Percentiles rank a stretch among this genome's conserved stretches.
Evolutionary conservation across 768 basidiomycete species (phyloP).

Genomic region (Leccinum uliginosum): DNA sequence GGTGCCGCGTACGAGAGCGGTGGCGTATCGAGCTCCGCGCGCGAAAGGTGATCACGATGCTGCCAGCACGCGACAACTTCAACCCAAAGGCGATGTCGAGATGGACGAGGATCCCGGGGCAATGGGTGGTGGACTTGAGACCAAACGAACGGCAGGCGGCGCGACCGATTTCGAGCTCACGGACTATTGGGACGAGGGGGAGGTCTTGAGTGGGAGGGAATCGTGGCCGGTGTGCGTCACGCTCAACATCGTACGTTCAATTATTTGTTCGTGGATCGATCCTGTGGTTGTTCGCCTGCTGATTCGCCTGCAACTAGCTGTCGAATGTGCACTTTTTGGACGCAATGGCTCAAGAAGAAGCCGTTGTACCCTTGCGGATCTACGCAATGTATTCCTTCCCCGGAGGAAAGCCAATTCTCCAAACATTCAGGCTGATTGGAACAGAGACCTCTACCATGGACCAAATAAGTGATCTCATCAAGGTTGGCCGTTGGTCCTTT

Average conservation of each 20-base stretch:
- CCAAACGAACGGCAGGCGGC: conserved; percentile 35
- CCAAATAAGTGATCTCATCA: conserved; percentile 48
- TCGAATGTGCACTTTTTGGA: conserved; percentile 67
- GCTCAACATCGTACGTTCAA: conserved; percentile 61
- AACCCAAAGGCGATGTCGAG: conserved; percentile 23
- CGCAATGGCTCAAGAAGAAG: conserved; percentile 67
- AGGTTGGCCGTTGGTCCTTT: conserved; percentile 37
- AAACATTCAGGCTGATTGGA: conserved; percentile 63
- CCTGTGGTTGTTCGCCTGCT: not conserved
- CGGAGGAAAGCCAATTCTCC: conserved; percentile 39
- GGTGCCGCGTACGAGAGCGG: conserved; percentile 66
- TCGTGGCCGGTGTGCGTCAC: conserved; percentile 76
- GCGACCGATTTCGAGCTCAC: conserved; percentile 82
- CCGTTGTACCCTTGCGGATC: conserved; percentile 56
- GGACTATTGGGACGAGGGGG: conserved; percentile 87
- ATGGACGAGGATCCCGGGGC: conserved; percentile 43
- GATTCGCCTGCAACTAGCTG: conserved; percentile 35
- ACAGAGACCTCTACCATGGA: conserved; percentile 49
- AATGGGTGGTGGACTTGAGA: conserved; percentile 58
- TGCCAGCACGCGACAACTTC: not conserved
- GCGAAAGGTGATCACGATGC: conserved; percentile 22
- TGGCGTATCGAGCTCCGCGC: conserved; percentile 56
- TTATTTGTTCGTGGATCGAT: no score
- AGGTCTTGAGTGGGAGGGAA: conserved; percentile 55
- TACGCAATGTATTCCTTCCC: conserved; percentile 64